Conservation (phyloP, 2,329 filamentous ascomycete species). For the Fusarium nanum region DNA sequence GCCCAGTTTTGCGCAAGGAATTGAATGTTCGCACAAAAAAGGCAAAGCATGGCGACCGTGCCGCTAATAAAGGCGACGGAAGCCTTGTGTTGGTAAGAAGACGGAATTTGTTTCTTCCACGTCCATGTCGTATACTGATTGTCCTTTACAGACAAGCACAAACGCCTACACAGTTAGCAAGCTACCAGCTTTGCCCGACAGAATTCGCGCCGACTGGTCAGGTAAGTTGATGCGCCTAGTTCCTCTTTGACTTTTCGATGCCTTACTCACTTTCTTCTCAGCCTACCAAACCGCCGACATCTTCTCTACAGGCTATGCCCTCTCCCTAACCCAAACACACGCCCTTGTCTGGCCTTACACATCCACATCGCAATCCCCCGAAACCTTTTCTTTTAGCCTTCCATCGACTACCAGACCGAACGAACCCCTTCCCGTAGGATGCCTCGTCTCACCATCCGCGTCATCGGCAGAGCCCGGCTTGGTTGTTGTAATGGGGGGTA, state of each 20-base stretch:
- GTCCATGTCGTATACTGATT: slow-evolving; percentile 33
- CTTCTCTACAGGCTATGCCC: slow-evolving; percentile 76
- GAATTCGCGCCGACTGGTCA: slow-evolving; percentile 73
- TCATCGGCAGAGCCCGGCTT: slow-evolving; percentile 85
- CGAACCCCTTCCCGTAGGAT: slow-evolving; percentile 83
- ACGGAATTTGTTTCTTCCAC: slow-evolving; percentile 3
- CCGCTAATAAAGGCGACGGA: slow-evolving; percentile 72
- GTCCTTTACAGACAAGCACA: slow-evolving; percentile 76
- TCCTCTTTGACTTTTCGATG: background rate
- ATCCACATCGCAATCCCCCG: slow-evolving; percentile 72
- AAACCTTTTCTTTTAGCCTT: slow-evolving; percentile 83
- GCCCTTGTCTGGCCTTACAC: slow-evolving; percentile 94
- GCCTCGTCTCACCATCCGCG: slow-evolving; percentile 82
- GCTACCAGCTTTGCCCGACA: slow-evolving; percentile 83
- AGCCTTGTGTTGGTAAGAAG: slow-evolving; percentile 71
- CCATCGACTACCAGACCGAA: slow-evolving; percentile 75
- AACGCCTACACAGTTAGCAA: slow-evolving; percentile 87
- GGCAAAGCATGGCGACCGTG: slow-evolving; percentile 70
- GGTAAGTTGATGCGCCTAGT: slow-evolving; percentile 63
- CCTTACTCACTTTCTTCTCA: slow-evolving; percentile 49
- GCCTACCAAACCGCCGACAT: slow-evolving; percentile 74
- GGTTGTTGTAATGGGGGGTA: slow-evolving; percentile 84
- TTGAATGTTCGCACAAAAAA: slow-evolving; percentile 72
- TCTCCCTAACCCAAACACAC: slow-evolving; percentile 82
- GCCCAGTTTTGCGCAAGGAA: slow-evolving; percentile 60